Percentiles rank a stretch among this genome's conserved stretches.
Evolutionary conservation across 192 early-diverging fungal species (phyloP).

Genomic region (Coemansia sp.): DNA sequence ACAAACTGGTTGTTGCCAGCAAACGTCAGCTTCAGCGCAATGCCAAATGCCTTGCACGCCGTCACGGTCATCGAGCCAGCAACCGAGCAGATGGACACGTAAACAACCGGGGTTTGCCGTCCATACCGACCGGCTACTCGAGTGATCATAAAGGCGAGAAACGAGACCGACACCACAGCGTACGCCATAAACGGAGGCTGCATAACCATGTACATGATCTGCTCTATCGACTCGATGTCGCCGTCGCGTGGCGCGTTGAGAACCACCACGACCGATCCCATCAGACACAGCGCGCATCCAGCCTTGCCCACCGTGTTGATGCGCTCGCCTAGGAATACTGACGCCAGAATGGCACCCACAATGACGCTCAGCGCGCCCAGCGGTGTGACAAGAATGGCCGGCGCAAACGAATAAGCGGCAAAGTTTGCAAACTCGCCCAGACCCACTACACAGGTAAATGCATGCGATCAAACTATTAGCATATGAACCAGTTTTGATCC

Average conservation of each 20-base stretch:
- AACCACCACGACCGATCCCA: constrained; percentile 84
- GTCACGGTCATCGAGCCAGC: constrained; percentile 94
- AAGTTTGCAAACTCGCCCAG: constrained; percentile 94
- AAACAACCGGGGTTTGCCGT: constrained; percentile 77
- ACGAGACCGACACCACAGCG: constrained; percentile 59
- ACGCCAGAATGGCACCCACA: constrained; percentile 82
- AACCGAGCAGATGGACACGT: constrained; percentile 92
- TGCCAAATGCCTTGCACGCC: constrained; percentile 90
- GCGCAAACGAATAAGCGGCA: constrained; percentile 92
- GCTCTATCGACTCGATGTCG: constrained; percentile 73
- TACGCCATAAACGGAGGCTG: constrained; percentile 84
- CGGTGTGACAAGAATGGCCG: constrained; percentile 93
- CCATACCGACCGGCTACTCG: constrained; percentile 76
- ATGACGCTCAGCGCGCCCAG: constrained; percentile 88
- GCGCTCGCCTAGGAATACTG: constrained; percentile 83
- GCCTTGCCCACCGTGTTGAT: constrained; percentile 79
- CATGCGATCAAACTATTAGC: neutral
- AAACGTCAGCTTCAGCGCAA: constrained; percentile 89
- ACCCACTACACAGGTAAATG: constrained; percentile 62
- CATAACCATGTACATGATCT: constrained; percentile 76
- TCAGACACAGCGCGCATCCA: constrained; percentile 85
- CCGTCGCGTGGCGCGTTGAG: constrained; percentile 85
- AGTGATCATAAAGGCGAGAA: constrained; percentile 77
- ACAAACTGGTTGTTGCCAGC: constrained; percentile 89
- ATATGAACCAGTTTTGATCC: neutral